These are phyloP conservation scores for Silene uniflora DNA, from an alignment of 148 eudicot species.

Conservation along the genomic window DNA sequence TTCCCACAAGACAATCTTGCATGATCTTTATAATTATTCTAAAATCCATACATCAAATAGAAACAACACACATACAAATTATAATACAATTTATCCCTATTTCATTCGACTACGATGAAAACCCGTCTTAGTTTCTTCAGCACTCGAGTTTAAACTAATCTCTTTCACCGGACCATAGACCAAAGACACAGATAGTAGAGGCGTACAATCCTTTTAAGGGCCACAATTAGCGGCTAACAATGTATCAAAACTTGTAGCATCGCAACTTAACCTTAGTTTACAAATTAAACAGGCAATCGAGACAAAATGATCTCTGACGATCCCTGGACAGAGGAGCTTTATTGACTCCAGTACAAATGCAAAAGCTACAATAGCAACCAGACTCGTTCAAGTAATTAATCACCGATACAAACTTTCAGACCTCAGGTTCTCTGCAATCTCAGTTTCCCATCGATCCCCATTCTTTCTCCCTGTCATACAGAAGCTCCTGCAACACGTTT, in stretches of 20 bases:
- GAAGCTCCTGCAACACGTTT: conserved; percentile 60
- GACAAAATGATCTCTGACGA: conserved; percentile 21
- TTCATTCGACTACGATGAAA: too few species aligned
- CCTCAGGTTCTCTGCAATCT: conserved; percentile 92
- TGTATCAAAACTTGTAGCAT: conserved; percentile 24
- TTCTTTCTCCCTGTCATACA: conserved; percentile 98
- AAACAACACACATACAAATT: too few species aligned
- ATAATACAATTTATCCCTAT: too few species aligned
- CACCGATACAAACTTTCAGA: conserved; percentile 92
- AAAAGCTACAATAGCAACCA: conserved; percentile 4
- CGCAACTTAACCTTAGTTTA: background rate
- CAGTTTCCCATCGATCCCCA: conserved; percentile 98
- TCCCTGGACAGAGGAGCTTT: conserved; percentile 21
- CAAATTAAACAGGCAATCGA: background rate
- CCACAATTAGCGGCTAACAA: background rate
- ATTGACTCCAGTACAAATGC: conserved; percentile 22
- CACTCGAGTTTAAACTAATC: too few species aligned
- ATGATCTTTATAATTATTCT: too few species aligned
- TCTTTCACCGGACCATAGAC: too few species aligned
- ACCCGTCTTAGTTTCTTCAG: too few species aligned
- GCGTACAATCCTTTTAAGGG: background rate
- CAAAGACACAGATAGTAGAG: too few species aligned
- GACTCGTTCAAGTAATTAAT: conserved; percentile 19
- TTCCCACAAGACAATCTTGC: too few species aligned
- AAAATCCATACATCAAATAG: too few species aligned